Percentiles rank a stretch among this genome's conserved stretches.
Conservation (phyloP, 164 flowering plant genomes). For the Magnolia sinica region DNA sequence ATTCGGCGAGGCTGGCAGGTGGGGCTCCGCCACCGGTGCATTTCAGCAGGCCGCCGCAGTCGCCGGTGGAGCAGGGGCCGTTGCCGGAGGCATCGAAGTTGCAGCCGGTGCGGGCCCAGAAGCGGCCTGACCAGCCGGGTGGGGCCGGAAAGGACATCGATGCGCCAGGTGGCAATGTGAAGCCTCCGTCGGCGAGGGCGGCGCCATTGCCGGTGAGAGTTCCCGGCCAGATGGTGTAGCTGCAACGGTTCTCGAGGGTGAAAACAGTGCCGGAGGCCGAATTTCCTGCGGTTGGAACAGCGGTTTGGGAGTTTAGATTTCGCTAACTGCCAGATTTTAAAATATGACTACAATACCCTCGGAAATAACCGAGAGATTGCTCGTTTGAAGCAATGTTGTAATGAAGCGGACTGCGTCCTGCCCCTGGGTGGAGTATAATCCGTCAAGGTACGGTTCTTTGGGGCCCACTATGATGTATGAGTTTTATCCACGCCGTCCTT, state of each 20-base stretch:
- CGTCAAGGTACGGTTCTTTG: neutral
- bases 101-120: constrained; percentile 91
- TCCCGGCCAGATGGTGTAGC: constrained; percentile 78
- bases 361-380: neutral
- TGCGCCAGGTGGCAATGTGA: constrained; percentile 41
- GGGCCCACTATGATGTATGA: no score
- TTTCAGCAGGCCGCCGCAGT: constrained; percentile 51
- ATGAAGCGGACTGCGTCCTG: neutral
- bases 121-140: constrained; percentile 81
- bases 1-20: constrained; percentile 75
- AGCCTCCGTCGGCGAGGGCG: constrained; percentile 54
- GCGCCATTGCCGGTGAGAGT: constrained; percentile 63
- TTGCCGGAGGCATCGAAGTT: constrained; percentile 56
- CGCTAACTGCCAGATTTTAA: neutral
- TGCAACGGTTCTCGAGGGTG: constrained; percentile 61
- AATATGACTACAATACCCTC: neutral
- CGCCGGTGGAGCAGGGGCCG: constrained; percentile 77
- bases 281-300: constrained; percentile 9
- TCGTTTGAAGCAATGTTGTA: neutral
- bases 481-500: no score
- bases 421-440: neutral
- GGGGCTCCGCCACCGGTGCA: constrained; percentile 69
- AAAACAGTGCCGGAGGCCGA: constrained; percentile 44
- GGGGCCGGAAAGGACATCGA: constrained; percentile 52
- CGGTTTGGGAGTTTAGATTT: neutral